Conservation (phyloP, 2,329 filamentous ascomycete species). For the Xylariomycetidae sp. region DNA sequence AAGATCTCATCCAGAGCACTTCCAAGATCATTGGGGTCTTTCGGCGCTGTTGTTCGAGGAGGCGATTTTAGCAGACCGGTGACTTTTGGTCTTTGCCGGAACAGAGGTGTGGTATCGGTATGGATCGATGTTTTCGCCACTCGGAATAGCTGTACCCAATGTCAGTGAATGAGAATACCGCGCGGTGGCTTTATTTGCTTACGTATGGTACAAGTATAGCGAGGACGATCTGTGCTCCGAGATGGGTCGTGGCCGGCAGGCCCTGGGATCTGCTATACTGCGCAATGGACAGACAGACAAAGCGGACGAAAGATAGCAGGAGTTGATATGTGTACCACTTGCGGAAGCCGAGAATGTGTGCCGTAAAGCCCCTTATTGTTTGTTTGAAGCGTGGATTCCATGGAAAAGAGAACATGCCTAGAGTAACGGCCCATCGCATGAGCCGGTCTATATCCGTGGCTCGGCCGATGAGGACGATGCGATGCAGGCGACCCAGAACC, state of each 20-base stretch:
- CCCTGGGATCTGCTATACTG: slow-evolving; percentile 33
- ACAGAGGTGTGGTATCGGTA: slow-evolving; percentile 53
- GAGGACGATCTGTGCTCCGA: slow-evolving; percentile 50
- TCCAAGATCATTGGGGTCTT: slow-evolving; percentile 22
- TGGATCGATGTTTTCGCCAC: slow-evolving; percentile 40
- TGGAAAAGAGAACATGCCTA: slow-evolving; percentile 49
- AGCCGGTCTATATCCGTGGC: slow-evolving; percentile 34
- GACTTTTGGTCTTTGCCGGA: slow-evolving; percentile 26
- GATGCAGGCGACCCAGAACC: slow-evolving; percentile 12
- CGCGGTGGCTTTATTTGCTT: slow-evolving; percentile 24
- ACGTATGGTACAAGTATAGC: slow-evolving; percentile 48
- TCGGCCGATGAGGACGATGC: slow-evolving; percentile 18
- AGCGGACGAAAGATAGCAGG: slow-evolving; percentile 50
- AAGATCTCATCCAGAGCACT: slow-evolving; percentile 24
- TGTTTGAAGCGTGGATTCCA: slow-evolving; percentile 65
- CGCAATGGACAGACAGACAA: slow-evolving; percentile 39
- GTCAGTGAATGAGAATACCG: too few relatives aligned
- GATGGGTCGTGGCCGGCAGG: slow-evolving; percentile 33
- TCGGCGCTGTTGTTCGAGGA: slow-evolving; percentile 23
- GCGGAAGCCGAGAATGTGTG: slow-evolving; percentile 52
- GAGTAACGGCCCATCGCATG: slow-evolving; percentile 41
- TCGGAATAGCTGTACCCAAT: slow-evolving; percentile 40
- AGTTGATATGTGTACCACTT: slow-evolving; percentile 63
- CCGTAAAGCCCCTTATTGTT: slow-evolving; percentile 52
- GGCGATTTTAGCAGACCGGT: slow-evolving; percentile 16